Evolutionary conservation across 176 grass and related monocot species (phyloP), one percentile per base, ranked within the genome.

Genomic region (Oropetium thomaeum): DNA sequence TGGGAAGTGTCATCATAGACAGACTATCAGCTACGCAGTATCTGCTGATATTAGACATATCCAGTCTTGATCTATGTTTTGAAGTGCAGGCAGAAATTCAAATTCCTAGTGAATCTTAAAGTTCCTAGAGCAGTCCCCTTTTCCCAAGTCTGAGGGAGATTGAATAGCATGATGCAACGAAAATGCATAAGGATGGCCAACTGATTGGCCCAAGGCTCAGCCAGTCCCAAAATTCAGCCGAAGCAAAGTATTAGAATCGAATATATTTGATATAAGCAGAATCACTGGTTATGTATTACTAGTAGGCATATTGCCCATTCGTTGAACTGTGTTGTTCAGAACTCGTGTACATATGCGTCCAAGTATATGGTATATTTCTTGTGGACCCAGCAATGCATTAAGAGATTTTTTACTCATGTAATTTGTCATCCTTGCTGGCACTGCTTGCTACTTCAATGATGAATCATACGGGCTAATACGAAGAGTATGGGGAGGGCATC

Each of bases 1-100:
- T 94, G 96, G 96, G 91, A 92, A 58, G 60, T 51, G 20, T 51
- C 87, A 37, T 74, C 71, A 22, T 77, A 81, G 71, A 41, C 47
- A 81, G 71, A 41, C 47, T 7, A n/a, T 51, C 54, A n/a, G n/a
- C n/a, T n/a, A n/a, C n/a, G n/a, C n/a, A n/a, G n/a, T n/a, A n/a
- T n/a, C n/a, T 43, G 27, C n/a, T 47, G 26, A 16, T 42, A 42
- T 13, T 42, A 13, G 41, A 23, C 26, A 47, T 34, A 29, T 51
- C 32, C 11, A 38, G 37, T 7, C 73, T 47, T 19, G 19, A 19
- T n/a, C n/a, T n/a, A 78, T 29, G 25, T 28, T 59, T 59, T 25
- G 26, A 59, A 16, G 55, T 59, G 26, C 26, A 30, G 40, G 23
- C 62, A 48, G 26, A 43, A 12, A 63, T 48, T 20, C 12, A 62